These are phyloP conservation scores for Suhomyces chickasaworum DNA, from an alignment of 1,139 yeast genomes.

Conservation along the genomic window DNA sequence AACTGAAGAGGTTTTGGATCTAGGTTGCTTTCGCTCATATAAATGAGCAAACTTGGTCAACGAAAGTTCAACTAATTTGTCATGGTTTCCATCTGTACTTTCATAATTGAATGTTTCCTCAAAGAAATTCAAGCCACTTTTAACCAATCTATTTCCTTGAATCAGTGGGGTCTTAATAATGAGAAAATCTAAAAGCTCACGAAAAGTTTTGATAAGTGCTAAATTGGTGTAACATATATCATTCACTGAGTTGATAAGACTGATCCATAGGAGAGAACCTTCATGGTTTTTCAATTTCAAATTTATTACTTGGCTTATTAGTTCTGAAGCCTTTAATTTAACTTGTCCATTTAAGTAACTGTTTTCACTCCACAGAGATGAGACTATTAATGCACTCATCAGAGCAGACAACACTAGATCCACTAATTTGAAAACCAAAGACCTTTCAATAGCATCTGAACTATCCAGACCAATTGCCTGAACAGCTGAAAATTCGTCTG, in stretches of 20 bases:
- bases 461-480: slow-evolving; percentile 14
- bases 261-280: slow-evolving; percentile 28
- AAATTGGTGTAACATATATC: slow-evolving; percentile 36
- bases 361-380: background rate
- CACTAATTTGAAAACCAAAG: slow-evolving; percentile 17
- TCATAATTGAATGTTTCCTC: slow-evolving; percentile 23
- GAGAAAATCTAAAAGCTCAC: slow-evolving; percentile 24
- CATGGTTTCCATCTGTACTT: background rate
- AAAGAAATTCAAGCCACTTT: slow-evolving; percentile 29
- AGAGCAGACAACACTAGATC: slow-evolving; percentile 24
- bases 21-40: background rate
- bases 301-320: slow-evolving; percentile 12
- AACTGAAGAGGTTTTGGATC: background rate
- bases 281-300: slow-evolving; percentile 4
- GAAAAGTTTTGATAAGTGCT: slow-evolving; percentile 23
- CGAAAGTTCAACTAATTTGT: background rate
- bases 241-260: slow-evolving; percentile 31
- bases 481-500: slow-evolving; percentile 23
- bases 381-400: slow-evolving; percentile 18
- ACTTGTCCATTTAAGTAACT: background rate
- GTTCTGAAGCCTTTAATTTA: slow-evolving; percentile 7
- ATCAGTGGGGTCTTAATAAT: slow-evolving; percentile 14
- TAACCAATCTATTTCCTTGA: slow-evolving; percentile 24
- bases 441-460: background rate
- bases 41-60: slow-evolving; percentile 1